Conservation (phyloP, 2,329 filamentous ascomycete species). For the Dothistroma pini region DNA sequence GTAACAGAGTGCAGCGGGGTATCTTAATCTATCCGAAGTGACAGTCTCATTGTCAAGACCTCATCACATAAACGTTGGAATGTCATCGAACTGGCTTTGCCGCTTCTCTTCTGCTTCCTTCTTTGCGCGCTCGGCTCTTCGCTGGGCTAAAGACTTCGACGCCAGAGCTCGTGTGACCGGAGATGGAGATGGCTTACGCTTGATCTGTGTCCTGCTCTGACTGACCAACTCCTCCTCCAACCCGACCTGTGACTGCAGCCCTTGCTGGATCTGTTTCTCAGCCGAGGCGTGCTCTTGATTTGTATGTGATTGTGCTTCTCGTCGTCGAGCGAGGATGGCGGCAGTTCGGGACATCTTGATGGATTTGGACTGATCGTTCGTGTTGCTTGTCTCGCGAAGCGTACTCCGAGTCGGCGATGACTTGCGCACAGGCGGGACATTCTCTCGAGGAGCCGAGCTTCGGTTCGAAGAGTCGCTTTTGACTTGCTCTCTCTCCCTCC, state of each 20-base stretch:
- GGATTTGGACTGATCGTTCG: not conserved
- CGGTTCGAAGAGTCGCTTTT: not conserved
- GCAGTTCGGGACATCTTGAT: not conserved
- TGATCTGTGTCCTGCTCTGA: not conserved
- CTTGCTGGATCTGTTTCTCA: not conserved
- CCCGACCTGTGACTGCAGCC: not conserved
- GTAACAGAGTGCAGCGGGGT: not conserved
- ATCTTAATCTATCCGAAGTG: not conserved
- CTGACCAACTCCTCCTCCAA: not conserved
- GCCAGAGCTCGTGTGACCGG: not conserved
- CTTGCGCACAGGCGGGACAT: not conserved
- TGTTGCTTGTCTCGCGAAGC: not conserved
- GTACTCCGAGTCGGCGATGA: not conserved
- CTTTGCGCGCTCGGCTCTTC: conserved; percentile 31
- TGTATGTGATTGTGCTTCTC: not conserved
- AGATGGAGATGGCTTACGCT: conserved; percentile 1
- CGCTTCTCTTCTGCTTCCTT: conserved; percentile 24
- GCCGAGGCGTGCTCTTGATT: not conserved
- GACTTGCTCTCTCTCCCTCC: not conserved
- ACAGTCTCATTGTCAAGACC: not conserved
- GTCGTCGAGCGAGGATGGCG: conserved; percentile 1
- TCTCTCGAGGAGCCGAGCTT: not conserved
- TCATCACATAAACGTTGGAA: conserved; percentile 46
- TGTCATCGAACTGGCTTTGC: conserved; percentile 31
- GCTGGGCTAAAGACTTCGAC: conserved; percentile 22